Evolutionary conservation across 169 alveolate genomes (phyloP).

Genomic region (Cryptosporidium baileyi): DNA sequence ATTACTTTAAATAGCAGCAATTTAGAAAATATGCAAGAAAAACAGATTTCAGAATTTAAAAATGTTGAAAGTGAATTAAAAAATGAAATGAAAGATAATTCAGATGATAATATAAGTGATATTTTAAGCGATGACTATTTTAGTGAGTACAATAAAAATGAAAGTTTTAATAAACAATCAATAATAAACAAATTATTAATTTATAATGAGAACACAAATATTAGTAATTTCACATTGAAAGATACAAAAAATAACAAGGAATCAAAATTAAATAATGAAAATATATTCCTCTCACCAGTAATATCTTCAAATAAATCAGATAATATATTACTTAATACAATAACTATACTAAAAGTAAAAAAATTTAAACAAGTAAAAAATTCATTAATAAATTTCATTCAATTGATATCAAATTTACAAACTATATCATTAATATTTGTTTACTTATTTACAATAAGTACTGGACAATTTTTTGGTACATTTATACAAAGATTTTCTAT

Average conservation of each 20-base stretch:
- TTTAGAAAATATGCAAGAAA: not conserved
- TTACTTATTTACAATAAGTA: slow-evolving; percentile 54
- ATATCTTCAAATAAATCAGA: not conserved
- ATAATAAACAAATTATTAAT: not conserved
- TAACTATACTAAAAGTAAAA: not conserved
- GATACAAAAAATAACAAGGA: no score
- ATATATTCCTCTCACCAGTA: no score
- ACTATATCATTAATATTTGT: slow-evolving; percentile 27
- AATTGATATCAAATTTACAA: slow-evolving; percentile 17
- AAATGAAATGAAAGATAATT: not conserved
- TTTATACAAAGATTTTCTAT: slow-evolving; percentile 50
- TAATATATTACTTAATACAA: not conserved
- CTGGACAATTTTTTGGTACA: slow-evolving; percentile 58
- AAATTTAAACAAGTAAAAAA: not conserved
- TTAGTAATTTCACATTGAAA: no score
- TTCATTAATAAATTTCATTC: not conserved
- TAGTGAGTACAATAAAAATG: not conserved
- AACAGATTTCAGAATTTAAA: not conserved
- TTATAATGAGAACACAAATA: not conserved
- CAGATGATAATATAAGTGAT: not conserved
- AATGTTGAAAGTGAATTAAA: not conserved
- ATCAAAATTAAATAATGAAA: no score
- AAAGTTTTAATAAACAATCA: not conserved
- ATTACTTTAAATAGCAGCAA: not conserved
- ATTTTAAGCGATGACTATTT: not conserved